Evolutionary conservation across 495 filamentous ascomycete genomes (phyloP).

Genomic region (Penicillium nucicola): DNA sequence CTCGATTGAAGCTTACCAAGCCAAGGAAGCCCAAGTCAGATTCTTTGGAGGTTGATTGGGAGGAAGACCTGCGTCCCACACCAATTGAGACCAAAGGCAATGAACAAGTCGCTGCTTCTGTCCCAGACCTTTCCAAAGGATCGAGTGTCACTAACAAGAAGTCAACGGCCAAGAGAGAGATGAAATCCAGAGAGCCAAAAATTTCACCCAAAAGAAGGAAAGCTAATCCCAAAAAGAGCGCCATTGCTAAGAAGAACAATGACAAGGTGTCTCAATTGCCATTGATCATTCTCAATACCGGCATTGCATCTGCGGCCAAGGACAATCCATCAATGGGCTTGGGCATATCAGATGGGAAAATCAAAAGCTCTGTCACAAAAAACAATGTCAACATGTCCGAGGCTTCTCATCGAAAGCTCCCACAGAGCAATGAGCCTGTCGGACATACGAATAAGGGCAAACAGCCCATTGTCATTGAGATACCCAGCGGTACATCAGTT

Average conservation of each 20-base stretch:
- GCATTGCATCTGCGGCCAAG: not conserved
- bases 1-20: slow-evolving; percentile 4
- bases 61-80: slow-evolving; percentile 33
- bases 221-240: not conserved
- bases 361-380: not conserved
- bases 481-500: slow-evolving; percentile 9
- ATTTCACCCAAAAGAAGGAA: slow-evolving; percentile 14
- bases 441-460: not conserved
- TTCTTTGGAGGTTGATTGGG: slow-evolving; percentile 26
- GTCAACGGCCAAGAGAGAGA: slow-evolving; percentile 4
- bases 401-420: not conserved
- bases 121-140: slow-evolving; percentile 13
- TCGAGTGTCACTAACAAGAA: not conserved
- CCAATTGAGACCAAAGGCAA: slow-evolving; percentile 12
- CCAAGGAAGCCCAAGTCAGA: not conserved
- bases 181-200: not conserved
- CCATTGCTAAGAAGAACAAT: not conserved
- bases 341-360: not conserved
- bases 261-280: slow-evolving; percentile 2
- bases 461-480: slow-evolving; percentile 1
- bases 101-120: slow-evolving; percentile 12
- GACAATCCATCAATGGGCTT: not conserved
- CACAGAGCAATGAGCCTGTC: not conserved
- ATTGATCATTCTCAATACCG: slow-evolving; percentile 2
- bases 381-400: not conserved